Percentiles rank a stretch among this genome's conserved stretches.
Evolutionary conservation across 495 filamentous ascomycete genomes (phyloP).

Genomic region (Antarctomyces pellizariae): DNA sequence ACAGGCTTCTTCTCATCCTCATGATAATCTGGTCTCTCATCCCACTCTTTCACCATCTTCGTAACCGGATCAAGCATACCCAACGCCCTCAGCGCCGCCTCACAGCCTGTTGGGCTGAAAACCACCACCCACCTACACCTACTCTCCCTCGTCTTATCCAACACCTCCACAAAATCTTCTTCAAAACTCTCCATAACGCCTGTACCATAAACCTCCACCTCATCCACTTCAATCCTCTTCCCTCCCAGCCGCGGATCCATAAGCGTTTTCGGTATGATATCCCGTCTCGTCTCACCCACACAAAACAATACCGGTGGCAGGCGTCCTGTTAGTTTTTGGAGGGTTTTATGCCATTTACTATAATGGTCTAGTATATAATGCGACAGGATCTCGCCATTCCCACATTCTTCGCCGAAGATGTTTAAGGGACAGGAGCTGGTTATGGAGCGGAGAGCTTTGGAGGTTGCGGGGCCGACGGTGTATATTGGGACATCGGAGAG

Average conservation of each 20-base stretch:
- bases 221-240: constrained; percentile 37
- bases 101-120: constrained; percentile 79
- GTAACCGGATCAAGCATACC: constrained; percentile 26
- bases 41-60: constrained; percentile 17
- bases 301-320: constrained; percentile 52
- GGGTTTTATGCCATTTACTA: constrained; percentile 15
- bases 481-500: constrained; percentile 42
- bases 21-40: too few relatives aligned
- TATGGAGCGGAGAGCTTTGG: constrained; percentile 40
- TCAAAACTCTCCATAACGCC: constrained; percentile 54
- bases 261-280: constrained; percentile 66
- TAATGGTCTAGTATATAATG: constrained; percentile 57
- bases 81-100: constrained; percentile 51
- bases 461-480: constrained; percentile 82
- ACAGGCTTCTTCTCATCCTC: too few relatives aligned
- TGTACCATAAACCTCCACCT: constrained; percentile 71
- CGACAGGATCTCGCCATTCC: constrained; percentile 60
- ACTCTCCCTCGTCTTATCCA: constrained; percentile 17
- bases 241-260: constrained; percentile 22
- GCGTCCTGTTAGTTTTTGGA: constrained; percentile 10
- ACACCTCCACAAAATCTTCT: constrained; percentile 28
- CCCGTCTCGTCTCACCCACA: constrained; percentile 64
- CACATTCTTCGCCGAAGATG: constrained; percentile 52
- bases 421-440: constrained; percentile 22
- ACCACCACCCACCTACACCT: constrained; percentile 59